Percentiles rank a stretch among this genome's conserved stretches.
Evolutionary conservation across 129 eudicot species (phyloP).

Genomic region (Chrysanthemum lavandulifolium): DNA sequence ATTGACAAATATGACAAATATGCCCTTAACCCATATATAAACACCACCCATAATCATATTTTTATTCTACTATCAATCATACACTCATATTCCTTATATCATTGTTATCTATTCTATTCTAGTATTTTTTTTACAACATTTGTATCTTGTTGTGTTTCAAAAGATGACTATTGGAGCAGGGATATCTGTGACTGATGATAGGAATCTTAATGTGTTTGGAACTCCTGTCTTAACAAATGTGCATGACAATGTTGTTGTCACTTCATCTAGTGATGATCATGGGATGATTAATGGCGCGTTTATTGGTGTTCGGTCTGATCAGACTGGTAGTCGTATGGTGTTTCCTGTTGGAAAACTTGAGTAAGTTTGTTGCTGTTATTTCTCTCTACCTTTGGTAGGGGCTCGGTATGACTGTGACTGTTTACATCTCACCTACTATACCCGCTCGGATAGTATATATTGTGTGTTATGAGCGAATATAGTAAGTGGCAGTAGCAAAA

Average conservation of each 20-base stretch:
- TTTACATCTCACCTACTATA: too few relatives aligned
- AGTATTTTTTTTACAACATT: too few relatives aligned
- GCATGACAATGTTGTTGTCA: conserved; percentile 46
- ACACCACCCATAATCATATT: neutral
- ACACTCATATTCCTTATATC: conserved; percentile 3
- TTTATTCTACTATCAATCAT: neutral
- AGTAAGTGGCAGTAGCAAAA: too few relatives aligned
- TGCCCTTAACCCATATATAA: too few relatives aligned
- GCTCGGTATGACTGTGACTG: too few relatives aligned
- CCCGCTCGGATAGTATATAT: too few relatives aligned
- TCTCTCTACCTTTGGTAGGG: neutral
- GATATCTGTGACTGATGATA: conserved; percentile 56
- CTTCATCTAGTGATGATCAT: conserved; percentile 62
- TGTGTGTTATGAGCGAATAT: too few relatives aligned
- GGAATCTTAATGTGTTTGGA: conserved; percentile 64
- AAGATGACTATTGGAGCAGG: conserved; percentile 87
- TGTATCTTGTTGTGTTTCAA: neutral
- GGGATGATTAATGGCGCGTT: conserved; percentile 61
- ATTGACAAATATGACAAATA: too few relatives aligned
- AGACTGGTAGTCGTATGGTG: conserved; percentile 61
- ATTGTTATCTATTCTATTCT: neutral
- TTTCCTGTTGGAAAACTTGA: conserved; percentile 79
- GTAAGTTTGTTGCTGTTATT: conserved; percentile 35
- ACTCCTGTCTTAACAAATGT: conserved; percentile 50
- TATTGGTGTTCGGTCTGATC: conserved; percentile 74